Evolutionary conservation across 768 basidiomycete species (phyloP).

Genomic region (Megacollybia marginata): DNA sequence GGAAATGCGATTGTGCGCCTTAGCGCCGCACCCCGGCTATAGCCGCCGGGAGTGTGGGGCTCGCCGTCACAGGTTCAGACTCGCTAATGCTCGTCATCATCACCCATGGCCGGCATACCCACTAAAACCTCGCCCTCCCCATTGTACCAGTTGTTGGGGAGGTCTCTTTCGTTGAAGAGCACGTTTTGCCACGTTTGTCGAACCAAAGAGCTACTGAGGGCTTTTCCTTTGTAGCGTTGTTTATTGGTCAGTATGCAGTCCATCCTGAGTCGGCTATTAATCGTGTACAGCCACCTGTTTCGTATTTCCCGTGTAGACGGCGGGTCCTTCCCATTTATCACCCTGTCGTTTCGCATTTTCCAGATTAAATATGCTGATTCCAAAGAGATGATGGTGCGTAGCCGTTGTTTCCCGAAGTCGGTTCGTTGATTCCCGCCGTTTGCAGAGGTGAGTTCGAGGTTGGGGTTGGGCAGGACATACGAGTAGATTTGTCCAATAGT

Average conservation of each 20-base stretch:
- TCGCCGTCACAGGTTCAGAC: neutral
- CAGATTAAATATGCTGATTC: no score
- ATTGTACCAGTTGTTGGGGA: slow-evolving; percentile 13
- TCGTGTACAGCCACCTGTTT: slow-evolving; percentile 8
- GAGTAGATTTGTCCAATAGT: slow-evolving; percentile 13
- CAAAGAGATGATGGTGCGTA: slow-evolving; percentile 17
- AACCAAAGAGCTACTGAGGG: slow-evolving; percentile 6
- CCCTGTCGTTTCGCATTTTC: slow-evolving; percentile 17
- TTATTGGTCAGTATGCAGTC: slow-evolving; percentile 8
- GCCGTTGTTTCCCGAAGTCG: slow-evolving; percentile 4
- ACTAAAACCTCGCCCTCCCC: slow-evolving; percentile 22
- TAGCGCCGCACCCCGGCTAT: neutral
- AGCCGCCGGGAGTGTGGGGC: neutral
- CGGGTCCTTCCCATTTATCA: slow-evolving; percentile 10
- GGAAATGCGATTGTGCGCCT: neutral
- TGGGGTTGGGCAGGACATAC: slow-evolving; percentile 5
- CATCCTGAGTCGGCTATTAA: slow-evolving; percentile 11
- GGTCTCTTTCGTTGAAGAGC: slow-evolving; percentile 7
- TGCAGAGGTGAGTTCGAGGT: no score
- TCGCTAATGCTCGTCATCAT: neutral
- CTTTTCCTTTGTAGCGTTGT: slow-evolving; percentile 6
- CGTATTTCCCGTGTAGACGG: slow-evolving; percentile 1
- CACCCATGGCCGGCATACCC: slow-evolving; percentile 15
- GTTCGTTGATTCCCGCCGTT: slow-evolving; percentile 2
- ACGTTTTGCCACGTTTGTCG: slow-evolving; percentile 14